phyloP scores from a whole-genome alignment of 768 basidiomycete genomes.

The Lanmaoa pseudosensibilis region DNA sequence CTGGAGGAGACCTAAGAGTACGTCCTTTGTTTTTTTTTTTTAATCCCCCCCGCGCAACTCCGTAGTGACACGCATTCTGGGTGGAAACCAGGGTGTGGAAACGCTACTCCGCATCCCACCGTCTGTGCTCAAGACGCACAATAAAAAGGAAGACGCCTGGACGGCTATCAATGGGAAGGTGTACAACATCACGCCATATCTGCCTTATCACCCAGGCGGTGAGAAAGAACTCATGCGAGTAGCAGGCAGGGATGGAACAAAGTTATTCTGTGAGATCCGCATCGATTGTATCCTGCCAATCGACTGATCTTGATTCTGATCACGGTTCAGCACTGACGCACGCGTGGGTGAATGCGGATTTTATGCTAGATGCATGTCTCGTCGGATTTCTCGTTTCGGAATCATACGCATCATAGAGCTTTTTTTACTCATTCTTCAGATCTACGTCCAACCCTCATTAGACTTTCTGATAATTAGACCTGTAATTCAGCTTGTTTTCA shows the following conservation, averaged over 20 bases:
- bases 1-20: slow-evolving; percentile 78
- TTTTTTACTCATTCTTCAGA: background rate
- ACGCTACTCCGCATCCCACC: slow-evolving; percentile 68
- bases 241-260: slow-evolving; percentile 93
- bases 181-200: slow-evolving; percentile 93
- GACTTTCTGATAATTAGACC: background rate
- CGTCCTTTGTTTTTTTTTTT: slow-evolving; percentile 22
- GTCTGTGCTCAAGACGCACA: slow-evolving; percentile 77
- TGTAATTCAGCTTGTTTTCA: background rate
- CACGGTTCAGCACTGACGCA: slow-evolving; percentile 72
- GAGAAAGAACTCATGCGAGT: slow-evolving; percentile 93
- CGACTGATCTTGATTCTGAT: slow-evolving; percentile 4
- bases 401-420: slow-evolving; percentile 42
- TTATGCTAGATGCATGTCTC: slow-evolving; percentile 91
- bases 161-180: slow-evolving; percentile 89
- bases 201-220: slow-evolving; percentile 92
- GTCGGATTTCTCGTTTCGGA: slow-evolving; percentile 88
- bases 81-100: slow-evolving; percentile 60
- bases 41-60: background rate
- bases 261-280: slow-evolving; percentile 78
- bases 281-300: background rate
- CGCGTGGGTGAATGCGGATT: slow-evolving; percentile 96
- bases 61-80: background rate
- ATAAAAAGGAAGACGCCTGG: slow-evolving; percentile 89
- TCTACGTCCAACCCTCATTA: background rate